These are phyloP conservation scores for Phaeosphaeriaceae sp. DNA, from an alignment of 2,329 filamentous ascomycete genomes.

Conservation along the genomic window DNA sequence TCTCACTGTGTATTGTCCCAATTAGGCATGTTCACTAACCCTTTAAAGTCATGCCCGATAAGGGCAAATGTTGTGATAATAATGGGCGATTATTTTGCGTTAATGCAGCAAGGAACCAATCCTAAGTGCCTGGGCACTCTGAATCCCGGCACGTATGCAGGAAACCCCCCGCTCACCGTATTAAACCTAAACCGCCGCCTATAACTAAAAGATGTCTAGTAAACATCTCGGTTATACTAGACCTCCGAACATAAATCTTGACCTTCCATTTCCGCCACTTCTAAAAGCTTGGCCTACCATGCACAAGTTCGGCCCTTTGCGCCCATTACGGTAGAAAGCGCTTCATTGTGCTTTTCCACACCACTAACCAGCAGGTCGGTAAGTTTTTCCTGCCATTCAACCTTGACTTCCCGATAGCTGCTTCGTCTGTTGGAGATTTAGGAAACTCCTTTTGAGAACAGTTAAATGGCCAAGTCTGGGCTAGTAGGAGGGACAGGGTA, in stretches of 20 bases:
- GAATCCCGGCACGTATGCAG: neutral
- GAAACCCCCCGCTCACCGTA: constrained; percentile 2
- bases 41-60: too few relatives aligned
- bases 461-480: neutral
- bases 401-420: neutral
- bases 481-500: neutral
- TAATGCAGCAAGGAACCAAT: neutral
- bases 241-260: neutral
- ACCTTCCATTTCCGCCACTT: constrained; percentile 2
- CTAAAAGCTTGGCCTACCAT: constrained; percentile 5
- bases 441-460: neutral
- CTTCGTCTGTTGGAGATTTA: neutral
- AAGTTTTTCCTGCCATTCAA: neutral
- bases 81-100: neutral
- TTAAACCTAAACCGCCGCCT: neutral
- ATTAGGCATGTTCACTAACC: too few relatives aligned
- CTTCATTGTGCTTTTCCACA: neutral
- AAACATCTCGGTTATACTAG: neutral
- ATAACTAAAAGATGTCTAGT: neutral
- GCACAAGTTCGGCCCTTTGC: neutral
- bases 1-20: neutral
- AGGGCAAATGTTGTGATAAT: too few relatives aligned
- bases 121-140: constrained; percentile 8
- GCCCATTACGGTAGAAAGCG: neutral
- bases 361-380: neutral